Percentiles rank a stretch among this genome's conserved stretches.
These are phyloP conservation scores for Mucor circinelloides DNA, from an alignment of 371 early-diverging fungal genomes.

Conservation along the genomic window DNA sequence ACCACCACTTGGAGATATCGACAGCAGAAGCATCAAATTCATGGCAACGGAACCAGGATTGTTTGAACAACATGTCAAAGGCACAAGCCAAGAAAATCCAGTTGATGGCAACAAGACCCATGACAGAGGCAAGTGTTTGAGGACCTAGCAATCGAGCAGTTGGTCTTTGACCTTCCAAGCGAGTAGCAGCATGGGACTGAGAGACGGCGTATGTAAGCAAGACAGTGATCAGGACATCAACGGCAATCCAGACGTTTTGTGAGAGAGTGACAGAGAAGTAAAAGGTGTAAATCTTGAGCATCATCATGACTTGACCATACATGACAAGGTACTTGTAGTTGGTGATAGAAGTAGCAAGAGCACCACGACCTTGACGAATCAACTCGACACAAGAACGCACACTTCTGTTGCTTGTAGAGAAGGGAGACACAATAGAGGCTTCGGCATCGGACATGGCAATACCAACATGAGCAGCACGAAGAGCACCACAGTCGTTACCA, in stretches of 20 bases:
- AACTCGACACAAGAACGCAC: constrained; percentile 74
- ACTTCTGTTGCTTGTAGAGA: constrained; percentile 69
- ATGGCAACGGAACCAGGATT: constrained; percentile 73
- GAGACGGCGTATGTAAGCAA: constrained; percentile 70
- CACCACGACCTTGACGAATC: constrained; percentile 74
- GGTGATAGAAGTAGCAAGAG: constrained; percentile 76
- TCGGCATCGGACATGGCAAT: constrained; percentile 89
- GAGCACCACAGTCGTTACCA: constrained; percentile 94
- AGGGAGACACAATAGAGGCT: constrained; percentile 88
- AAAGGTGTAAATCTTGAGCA: constrained; percentile 63
- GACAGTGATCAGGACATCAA: constrained; percentile 71
- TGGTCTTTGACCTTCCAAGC: constrained; percentile 61
- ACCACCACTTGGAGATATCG: constrained; percentile 74
- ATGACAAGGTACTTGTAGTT: constrained; percentile 72
- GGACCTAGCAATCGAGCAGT: constrained; percentile 72
- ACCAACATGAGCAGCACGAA: constrained; percentile 91
- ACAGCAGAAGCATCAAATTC: constrained; percentile 66
- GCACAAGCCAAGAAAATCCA: constrained; percentile 55
- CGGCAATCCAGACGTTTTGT: constrained; percentile 66
- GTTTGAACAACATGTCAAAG: constrained; percentile 57
- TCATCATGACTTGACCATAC: constrained; percentile 79
- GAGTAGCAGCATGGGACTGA: constrained; percentile 57
- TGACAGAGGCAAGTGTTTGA: constrained; percentile 67
- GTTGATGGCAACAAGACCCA: constrained; percentile 71
- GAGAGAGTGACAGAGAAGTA: constrained; percentile 62